Percentiles rank a stretch among this genome's conserved stretches.
Conservation (phyloP, 228 moss, liverwort and hornwort genomes). For the Sphagnum magellanicum region DNA sequence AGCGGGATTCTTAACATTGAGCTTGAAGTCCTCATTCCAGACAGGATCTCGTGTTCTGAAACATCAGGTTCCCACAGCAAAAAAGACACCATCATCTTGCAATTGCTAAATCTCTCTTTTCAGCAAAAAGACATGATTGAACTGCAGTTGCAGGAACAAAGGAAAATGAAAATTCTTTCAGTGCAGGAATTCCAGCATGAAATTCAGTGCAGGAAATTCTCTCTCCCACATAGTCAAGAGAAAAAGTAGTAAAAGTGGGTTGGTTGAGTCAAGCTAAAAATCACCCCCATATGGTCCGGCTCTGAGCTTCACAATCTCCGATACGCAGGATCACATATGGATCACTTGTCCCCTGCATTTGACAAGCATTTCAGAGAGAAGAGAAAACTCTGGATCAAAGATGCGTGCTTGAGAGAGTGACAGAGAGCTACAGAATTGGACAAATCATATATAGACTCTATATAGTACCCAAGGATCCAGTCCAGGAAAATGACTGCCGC, state of each 20-base stretch:
- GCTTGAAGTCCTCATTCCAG: constrained; percentile 76
- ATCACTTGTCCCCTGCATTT: constrained; percentile 81
- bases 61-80: too few relatives aligned
- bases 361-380: not conserved
- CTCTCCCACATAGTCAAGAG: not conserved
- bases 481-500: constrained; percentile 66
- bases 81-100: too few relatives aligned
- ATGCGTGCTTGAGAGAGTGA: too few relatives aligned
- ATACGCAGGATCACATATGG: constrained; percentile 68
- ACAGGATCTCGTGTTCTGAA: constrained; percentile 73
- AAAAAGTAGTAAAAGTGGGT: constrained; percentile 1
- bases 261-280: not conserved
- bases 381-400: too few relatives aligned
- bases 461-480: constrained; percentile 70
- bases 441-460: too few relatives aligned
- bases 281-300: constrained; percentile 77
- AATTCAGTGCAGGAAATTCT: not conserved
- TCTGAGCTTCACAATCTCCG: constrained; percentile 53
- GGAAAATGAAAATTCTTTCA: too few relatives aligned
- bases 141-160: too few relatives aligned
- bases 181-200: not conserved
- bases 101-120: not conserved
- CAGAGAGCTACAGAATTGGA: too few relatives aligned
- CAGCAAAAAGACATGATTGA: not conserved
- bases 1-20: constrained; percentile 61